These are phyloP conservation scores for Picea glauca DNA, from an alignment of 75 land plant species.

Conservation along the genomic window DNA sequence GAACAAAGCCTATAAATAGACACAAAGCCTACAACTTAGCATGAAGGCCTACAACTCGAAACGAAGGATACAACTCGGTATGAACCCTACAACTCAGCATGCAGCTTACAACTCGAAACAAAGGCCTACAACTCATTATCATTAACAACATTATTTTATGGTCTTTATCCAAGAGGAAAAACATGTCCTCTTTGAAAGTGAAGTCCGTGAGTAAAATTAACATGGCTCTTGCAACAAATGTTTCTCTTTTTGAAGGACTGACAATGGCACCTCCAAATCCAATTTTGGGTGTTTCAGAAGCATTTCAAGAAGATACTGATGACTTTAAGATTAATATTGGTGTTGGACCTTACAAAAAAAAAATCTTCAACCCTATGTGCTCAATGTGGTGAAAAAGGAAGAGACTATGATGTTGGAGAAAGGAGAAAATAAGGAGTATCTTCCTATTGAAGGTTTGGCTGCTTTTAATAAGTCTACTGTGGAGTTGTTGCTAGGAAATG, in stretches of 20 bases:
- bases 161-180: too few species aligned
- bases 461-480: constrained; percentile 97
- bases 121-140: too few species aligned
- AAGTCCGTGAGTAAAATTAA: constrained; percentile 41
- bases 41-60: too few species aligned
- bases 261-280: constrained; percentile 99
- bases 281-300: constrained; percentile 93
- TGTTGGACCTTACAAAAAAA: constrained; percentile 94
- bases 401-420: constrained; percentile 87
- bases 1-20: too few species aligned
- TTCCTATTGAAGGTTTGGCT: constrained; percentile 98
- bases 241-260: constrained; percentile 84
- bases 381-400: constrained; percentile 57
- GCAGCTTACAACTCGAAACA: too few species aligned
- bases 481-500: constrained; percentile 89
- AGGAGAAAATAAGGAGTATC: constrained; percentile 99
- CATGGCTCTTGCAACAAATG: constrained; percentile 70
- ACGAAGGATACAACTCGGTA: too few species aligned
- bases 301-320: constrained; percentile 76
- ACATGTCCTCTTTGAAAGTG: too few species aligned
- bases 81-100: too few species aligned
- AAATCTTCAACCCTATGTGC: constrained; percentile 51
- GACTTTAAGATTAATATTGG: constrained; percentile 89
- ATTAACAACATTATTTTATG: too few species aligned
- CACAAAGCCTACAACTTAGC: not conserved